Conservation (phyloP, 352 stramenopile species). For the Globisporangium irregulare region DNA sequence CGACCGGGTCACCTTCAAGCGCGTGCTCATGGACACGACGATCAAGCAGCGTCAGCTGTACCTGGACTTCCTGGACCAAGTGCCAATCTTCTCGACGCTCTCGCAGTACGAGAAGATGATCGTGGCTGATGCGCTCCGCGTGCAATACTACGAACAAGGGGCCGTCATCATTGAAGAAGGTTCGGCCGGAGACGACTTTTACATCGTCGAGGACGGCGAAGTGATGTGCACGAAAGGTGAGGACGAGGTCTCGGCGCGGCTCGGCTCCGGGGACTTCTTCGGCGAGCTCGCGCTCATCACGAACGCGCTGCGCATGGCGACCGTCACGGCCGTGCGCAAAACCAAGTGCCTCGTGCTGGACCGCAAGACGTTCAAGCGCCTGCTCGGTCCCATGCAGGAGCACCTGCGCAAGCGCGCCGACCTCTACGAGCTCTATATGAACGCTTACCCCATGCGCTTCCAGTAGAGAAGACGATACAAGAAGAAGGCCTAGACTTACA, state of each 20-base stretch:
- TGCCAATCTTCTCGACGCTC: conserved; percentile 77
- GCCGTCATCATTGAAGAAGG: conserved; percentile 50
- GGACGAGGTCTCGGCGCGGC: conserved; percentile 54
- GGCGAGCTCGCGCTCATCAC: conserved; percentile 89
- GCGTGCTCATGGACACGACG: conserved; percentile 63
- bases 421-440: conserved; percentile 75
- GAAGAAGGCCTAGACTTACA: too few relatives aligned
- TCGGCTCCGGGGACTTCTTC: conserved; percentile 64
- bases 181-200: conserved; percentile 71
- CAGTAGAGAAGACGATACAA: not conserved
- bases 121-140: conserved; percentile 64
- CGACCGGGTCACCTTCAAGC: conserved; percentile 73
- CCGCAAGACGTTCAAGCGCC: conserved; percentile 86
- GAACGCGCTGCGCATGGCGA: conserved; percentile 84
- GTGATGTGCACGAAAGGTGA: conserved; percentile 58
- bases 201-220: conserved; percentile 73
- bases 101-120: conserved; percentile 70
- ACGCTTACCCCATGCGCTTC: conserved; percentile 7
- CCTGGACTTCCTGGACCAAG: conserved; percentile 56
- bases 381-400: conserved; percentile 87
- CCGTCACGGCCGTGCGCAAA: conserved; percentile 77
- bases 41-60: conserved; percentile 63
- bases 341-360: conserved; percentile 87
- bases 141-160: conserved; percentile 44
- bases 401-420: conserved; percentile 73